A percentile compares a stretch with the other conserved stretches of the same genome.
phyloP scores from a whole-genome alignment of 345 rosid species.

The Salix purpurea region DNA sequence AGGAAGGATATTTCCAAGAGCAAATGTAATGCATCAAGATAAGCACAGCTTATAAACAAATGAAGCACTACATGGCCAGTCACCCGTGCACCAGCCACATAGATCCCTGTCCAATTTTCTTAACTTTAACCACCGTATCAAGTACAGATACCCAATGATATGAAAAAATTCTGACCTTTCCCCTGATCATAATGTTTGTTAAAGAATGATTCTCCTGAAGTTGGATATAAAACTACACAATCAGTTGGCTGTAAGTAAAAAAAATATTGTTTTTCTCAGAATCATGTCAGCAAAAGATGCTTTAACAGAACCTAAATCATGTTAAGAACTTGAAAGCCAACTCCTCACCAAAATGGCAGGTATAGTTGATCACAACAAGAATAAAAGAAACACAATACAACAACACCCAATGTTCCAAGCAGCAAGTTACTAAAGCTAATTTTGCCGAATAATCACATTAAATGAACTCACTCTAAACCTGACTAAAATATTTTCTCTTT shows the following conservation, averaged over 20 bases:
- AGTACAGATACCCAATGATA: not conserved
- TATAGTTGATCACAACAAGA: not conserved
- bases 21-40: not conserved
- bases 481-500: not conserved
- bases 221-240: not conserved
- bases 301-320: not conserved
- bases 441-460: not conserved
- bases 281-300: not conserved
- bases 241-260: not conserved
- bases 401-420: too few species aligned
- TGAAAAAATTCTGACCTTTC: not conserved
- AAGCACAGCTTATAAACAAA: not conserved
- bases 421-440: not conserved
- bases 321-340: not conserved
- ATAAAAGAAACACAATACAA: not conserved
- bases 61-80: not conserved
- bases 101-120: too few species aligned
- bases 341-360: not conserved
- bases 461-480: not conserved
- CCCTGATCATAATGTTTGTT: not conserved
- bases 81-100: too few species aligned
- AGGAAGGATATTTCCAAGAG: not conserved
- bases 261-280: not conserved
- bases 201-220: not conserved
- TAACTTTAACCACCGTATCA: not conserved